phyloP scores from a whole-genome alignment of 192 early-diverging fungal genomes.

The Entomortierella chlamydospora region DNA sequence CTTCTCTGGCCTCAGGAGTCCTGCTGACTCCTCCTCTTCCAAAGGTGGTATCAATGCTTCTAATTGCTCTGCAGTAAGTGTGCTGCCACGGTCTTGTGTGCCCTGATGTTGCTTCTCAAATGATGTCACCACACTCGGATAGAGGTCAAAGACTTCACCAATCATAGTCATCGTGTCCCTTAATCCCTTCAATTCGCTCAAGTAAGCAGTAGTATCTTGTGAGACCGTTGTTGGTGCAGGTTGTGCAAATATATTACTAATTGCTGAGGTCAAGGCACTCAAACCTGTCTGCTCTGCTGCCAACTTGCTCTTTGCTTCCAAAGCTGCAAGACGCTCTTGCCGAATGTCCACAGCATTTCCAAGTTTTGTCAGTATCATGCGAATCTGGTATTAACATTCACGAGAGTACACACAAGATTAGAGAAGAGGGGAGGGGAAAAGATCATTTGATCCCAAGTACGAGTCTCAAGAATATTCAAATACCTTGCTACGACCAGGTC shows the following conservation, averaged over 20 bases:
- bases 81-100: conserved; percentile 8
- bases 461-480: neutral
- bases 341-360: conserved; percentile 42
- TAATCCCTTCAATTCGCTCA: conserved; percentile 22
- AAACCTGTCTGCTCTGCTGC: conserved; percentile 1
- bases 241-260: conserved; percentile 22
- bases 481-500: conserved; percentile 34
- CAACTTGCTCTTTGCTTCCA: conserved; percentile 35
- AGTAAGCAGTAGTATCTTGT: conserved; percentile 16
- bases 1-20: conserved; percentile 14
- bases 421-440: too few relatives aligned
- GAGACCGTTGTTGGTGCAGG: conserved; percentile 22
- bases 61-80: conserved; percentile 33
- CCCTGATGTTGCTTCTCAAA: conserved; percentile 49
- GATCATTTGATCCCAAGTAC: too few relatives aligned
- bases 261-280: neutral
- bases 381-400: conserved; percentile 32
- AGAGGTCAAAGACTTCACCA: conserved; percentile 49
- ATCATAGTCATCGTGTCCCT: conserved; percentile 29
- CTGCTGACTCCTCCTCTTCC: conserved; percentile 18
- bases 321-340: conserved; percentile 17
- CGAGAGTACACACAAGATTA: too few relatives aligned
- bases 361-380: conserved; percentile 45
- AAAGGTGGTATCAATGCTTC: conserved; percentile 31
- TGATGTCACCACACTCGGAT: conserved; percentile 18